A percentile compares a stretch with the other conserved stretches of the same genome.
These are phyloP conservation scores for Aspergillus persii DNA, from an alignment of 2,329 filamentous ascomycete species.

Conservation along the genomic window DNA sequence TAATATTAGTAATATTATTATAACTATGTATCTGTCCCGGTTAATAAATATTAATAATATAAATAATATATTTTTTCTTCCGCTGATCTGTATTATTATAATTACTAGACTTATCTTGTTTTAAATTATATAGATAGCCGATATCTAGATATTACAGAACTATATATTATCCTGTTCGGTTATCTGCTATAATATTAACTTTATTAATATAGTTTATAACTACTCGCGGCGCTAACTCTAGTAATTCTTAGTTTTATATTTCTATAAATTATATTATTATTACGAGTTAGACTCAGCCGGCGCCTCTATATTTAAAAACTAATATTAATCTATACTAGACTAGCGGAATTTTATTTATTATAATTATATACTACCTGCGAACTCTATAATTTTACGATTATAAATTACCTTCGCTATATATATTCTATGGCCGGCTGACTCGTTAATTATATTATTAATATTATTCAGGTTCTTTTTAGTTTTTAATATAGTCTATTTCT, in stretches of 20 bases:
- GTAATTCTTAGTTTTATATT: too few relatives aligned
- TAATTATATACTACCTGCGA: background rate
- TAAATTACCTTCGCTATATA: background rate
- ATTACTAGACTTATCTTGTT: background rate
- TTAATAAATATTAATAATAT: background rate
- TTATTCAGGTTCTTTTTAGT: background rate
- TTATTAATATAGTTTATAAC: too few relatives aligned
- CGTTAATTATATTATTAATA: too few relatives aligned
- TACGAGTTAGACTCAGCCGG: too few relatives aligned
- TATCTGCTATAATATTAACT: too few relatives aligned
- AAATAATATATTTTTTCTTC: background rate
- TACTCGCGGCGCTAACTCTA: too few relatives aligned
- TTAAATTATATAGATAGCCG: background rate
- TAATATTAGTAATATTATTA: background rate
- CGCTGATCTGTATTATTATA: background rate
- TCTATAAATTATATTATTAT: too few relatives aligned
- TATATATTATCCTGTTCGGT: background rate
- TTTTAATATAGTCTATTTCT: too few relatives aligned
- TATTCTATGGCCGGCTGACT: conserved; percentile 1
- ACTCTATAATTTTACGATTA: background rate
- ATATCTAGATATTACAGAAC: background rate
- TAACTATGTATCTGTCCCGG: background rate
- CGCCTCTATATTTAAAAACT: background rate
- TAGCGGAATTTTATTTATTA: background rate
- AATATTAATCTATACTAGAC: background rate